A percentile compares a stretch with the other conserved stretches of the same genome.
Conservation (phyloP, 2,329 filamentous ascomycete genomes). For the Sclerotinia minor region DNA sequence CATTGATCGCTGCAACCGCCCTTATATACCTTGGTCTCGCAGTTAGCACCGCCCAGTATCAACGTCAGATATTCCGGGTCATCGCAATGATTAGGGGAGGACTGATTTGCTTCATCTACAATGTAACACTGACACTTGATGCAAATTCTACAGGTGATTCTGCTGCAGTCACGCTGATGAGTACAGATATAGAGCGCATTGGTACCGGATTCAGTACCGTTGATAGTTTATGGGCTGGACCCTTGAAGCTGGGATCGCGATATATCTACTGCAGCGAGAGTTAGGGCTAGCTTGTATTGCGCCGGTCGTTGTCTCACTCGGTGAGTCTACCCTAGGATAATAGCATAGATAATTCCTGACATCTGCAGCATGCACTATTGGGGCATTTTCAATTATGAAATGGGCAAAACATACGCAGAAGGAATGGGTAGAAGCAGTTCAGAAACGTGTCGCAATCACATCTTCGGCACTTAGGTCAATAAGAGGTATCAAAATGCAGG, state of each 20-base stretch:
- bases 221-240: constrained; percentile 45
- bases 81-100: constrained; percentile 35
- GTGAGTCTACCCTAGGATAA: background rate
- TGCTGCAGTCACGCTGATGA: constrained; percentile 47
- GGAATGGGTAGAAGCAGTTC: constrained; percentile 36
- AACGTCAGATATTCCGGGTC: constrained; percentile 31
- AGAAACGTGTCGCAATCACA: constrained; percentile 37
- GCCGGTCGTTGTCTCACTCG: constrained; percentile 24
- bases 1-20: constrained; percentile 26
- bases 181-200: constrained; percentile 42
- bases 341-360: background rate
- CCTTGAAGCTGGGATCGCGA: constrained; percentile 44
- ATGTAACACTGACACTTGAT: constrained; percentile 33
- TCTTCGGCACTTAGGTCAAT: constrained; percentile 35
- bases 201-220: constrained; percentile 34
- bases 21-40: constrained; percentile 28
- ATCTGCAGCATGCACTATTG: constrained; percentile 5
- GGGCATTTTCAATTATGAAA: constrained; percentile 11
- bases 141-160: constrained; percentile 32
- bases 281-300: constrained; percentile 31
- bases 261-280: constrained; percentile 43
- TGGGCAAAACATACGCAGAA: constrained; percentile 16
- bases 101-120: constrained; percentile 37
- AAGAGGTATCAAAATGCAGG: constrained; percentile 38
- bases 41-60: constrained; percentile 28